phyloP scores from a whole-genome alignment of 768 basidiomycete genomes.

The Plicaturopsis crispa region DNA sequence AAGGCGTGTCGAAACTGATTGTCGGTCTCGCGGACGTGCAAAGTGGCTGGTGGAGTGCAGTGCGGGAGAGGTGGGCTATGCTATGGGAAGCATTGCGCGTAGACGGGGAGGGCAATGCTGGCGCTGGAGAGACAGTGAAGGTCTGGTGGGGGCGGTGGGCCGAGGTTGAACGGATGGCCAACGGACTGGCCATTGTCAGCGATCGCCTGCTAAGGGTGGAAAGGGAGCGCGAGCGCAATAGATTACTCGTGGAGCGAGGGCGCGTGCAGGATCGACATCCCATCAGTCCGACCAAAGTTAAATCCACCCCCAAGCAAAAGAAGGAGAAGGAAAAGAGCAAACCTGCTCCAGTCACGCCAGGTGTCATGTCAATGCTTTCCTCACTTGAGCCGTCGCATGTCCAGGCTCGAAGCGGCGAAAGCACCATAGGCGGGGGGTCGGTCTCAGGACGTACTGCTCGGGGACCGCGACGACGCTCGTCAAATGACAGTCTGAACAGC shows the following conservation, averaged over 20 bases:
- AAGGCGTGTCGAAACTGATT: slow-evolving; percentile 49
- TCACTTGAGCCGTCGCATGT: no score
- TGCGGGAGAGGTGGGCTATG: slow-evolving; percentile 63
- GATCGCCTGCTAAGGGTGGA: slow-evolving; percentile 14
- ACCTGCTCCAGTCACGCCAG: no score
- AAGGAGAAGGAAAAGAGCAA: slow-evolving; percentile 1
- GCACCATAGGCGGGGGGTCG: no score
- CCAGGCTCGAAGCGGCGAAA: no score
- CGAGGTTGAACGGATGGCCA: slow-evolving; percentile 50
- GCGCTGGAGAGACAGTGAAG: slow-evolving; percentile 57
- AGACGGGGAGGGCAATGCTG: slow-evolving; percentile 62
- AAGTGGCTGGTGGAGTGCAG: slow-evolving; percentile 48
- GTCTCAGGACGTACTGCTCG: no score
- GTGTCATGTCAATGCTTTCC: no score
- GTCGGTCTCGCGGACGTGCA: slow-evolving; percentile 50
- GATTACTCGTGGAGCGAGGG: background rate
- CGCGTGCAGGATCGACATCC: background rate
- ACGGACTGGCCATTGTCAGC: slow-evolving; percentile 25
- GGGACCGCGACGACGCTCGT: no score
- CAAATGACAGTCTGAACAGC: no score
- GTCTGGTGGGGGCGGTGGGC: slow-evolving; percentile 68
- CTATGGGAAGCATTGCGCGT: slow-evolving; percentile 80
- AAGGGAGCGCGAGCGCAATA: background rate
- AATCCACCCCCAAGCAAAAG: slow-evolving; percentile 7
- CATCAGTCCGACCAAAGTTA: slow-evolving; percentile 4